These are phyloP conservation scores for Penicillium waksmanii DNA, from an alignment of 495 filamentous ascomycete species.

Conservation along the genomic window DNA sequence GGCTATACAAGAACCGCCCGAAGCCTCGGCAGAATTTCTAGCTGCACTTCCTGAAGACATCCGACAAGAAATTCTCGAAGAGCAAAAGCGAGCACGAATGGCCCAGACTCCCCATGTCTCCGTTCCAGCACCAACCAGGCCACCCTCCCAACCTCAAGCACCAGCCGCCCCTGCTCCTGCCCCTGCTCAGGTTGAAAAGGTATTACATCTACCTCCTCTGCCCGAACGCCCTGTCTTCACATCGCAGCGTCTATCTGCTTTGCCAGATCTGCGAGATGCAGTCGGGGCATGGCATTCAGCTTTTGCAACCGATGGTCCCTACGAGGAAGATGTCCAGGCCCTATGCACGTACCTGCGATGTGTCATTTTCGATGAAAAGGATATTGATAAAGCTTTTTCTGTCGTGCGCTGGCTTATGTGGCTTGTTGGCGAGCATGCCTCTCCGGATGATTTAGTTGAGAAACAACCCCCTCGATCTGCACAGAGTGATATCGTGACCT, in stretches of 20 bases:
- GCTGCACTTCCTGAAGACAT: constrained; percentile 82
- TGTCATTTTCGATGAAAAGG: constrained; percentile 72
- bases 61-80: constrained; percentile 72
- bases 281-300: constrained; percentile 69
- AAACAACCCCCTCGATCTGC: constrained; percentile 14
- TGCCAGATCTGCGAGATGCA: constrained; percentile 62
- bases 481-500: constrained; percentile 32
- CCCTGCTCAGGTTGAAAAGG: constrained; percentile 32
- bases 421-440: constrained; percentile 60
- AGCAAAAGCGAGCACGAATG: constrained; percentile 64
- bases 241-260: constrained; percentile 53
- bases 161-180: not conserved
- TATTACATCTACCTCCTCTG: constrained; percentile 52
- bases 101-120: constrained; percentile 21
- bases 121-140: constrained; percentile 9
- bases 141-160: constrained; percentile 23
- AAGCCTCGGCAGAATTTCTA: constrained; percentile 72
- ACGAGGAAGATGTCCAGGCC: constrained; percentile 73
- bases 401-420: constrained; percentile 73
- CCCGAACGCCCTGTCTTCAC: constrained; percentile 67
- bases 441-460: constrained; percentile 9
- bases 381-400: constrained; percentile 73
- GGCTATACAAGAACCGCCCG: constrained; percentile 33
- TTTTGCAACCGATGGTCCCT: constrained; percentile 71
- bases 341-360: constrained; percentile 67